phyloP scores from a whole-genome alignment of 2,329 filamentous ascomycete genomes.

The Pyrenophora teres region DNA sequence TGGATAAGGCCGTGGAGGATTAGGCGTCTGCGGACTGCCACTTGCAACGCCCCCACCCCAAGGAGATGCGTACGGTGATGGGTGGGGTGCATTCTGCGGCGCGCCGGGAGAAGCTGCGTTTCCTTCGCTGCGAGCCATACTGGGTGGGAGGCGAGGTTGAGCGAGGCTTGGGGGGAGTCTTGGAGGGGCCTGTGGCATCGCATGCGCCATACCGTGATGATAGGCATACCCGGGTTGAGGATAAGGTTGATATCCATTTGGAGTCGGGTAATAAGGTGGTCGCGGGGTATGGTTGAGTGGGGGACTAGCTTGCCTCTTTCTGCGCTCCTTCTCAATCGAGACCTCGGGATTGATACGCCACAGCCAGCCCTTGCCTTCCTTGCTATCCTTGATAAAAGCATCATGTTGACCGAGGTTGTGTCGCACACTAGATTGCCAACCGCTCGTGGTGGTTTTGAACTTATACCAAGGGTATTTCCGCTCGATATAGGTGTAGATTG shows the following conservation, averaged over 20 bases:
- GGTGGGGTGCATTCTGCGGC: constrained; percentile 33
- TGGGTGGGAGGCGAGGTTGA: constrained; percentile 44
- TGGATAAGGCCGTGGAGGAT: constrained; percentile 40
- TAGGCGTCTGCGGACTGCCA: constrained; percentile 31
- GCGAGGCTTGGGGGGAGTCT: constrained; percentile 36
- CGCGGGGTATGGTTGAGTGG: constrained; percentile 42
- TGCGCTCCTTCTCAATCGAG: constrained; percentile 62
- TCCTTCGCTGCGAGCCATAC: constrained; percentile 38
- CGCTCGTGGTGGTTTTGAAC: constrained; percentile 62
- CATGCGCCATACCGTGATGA: constrained; percentile 39
- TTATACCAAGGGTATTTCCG: constrained; percentile 68
- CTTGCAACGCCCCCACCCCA: constrained; percentile 41
- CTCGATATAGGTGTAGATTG: constrained; percentile 68
- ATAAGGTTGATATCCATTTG: constrained; percentile 37
- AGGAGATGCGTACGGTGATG: constrained; percentile 44
- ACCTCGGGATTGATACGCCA: constrained; percentile 65
- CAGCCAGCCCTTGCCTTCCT: constrained; percentile 65
- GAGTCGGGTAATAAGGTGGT: constrained; percentile 39
- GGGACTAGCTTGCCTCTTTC: constrained; percentile 57
- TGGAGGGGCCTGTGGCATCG: constrained; percentile 36
- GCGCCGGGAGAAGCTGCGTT: constrained; percentile 28
- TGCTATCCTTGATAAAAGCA: constrained; percentile 65
- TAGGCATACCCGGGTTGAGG: constrained; percentile 36
- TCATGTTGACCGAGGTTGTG: constrained; percentile 66
- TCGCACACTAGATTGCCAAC: constrained; percentile 70